These are phyloP conservation scores for Rhododendron ovatum DNA, from an alignment of 148 eudicot species.

Conservation along the genomic window DNA sequence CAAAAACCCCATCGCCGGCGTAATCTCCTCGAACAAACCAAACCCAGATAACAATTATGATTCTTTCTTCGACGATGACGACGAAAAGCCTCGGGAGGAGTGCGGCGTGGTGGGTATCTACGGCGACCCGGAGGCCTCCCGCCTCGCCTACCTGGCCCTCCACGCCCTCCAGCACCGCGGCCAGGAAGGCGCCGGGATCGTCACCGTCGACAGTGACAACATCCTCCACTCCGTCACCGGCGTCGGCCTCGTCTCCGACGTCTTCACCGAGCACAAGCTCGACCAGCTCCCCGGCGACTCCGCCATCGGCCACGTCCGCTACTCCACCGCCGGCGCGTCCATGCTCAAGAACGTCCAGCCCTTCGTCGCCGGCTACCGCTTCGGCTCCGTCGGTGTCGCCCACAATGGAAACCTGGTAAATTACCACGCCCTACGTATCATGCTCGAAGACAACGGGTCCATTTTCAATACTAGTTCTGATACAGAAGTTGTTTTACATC, in stretches of 20 bases:
- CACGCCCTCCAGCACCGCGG: conserved; percentile 83
- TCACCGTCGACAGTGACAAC: conserved; percentile 34
- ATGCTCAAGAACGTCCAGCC: conserved; percentile 55
- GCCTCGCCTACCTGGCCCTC: conserved; percentile 46
- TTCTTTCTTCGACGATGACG: conserved; percentile 22
- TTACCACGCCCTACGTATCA: conserved; percentile 42
- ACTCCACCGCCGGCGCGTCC: conserved; percentile 47
- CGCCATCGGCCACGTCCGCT: conserved; percentile 76
- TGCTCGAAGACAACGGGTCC: conserved; percentile 57
- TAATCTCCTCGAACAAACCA: conserved; percentile 11
- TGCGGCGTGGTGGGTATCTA: conserved; percentile 54
- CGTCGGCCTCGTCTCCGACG: conserved; percentile 58
- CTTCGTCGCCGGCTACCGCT: conserved; percentile 61
- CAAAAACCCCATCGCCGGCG: conserved; percentile 24
- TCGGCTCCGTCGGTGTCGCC: conserved; percentile 74
- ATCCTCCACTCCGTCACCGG: conserved; percentile 56
- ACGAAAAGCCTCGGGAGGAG: conserved; percentile 44
- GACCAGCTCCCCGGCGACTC: conserved; percentile 55
- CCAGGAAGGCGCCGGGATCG: conserved; percentile 79
- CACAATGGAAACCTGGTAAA: conserved; percentile 85
- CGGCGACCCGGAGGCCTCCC: conserved; percentile 49
- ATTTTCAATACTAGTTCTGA: conserved; percentile 71
- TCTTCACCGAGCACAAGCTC: conserved; percentile 54
- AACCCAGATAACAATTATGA: conserved; percentile 2
- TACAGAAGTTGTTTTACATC: conserved; percentile 49